These are phyloP conservation scores for Spinacia oleracea DNA, from an alignment of 179 eudicot species.

Conservation along the genomic window DNA sequence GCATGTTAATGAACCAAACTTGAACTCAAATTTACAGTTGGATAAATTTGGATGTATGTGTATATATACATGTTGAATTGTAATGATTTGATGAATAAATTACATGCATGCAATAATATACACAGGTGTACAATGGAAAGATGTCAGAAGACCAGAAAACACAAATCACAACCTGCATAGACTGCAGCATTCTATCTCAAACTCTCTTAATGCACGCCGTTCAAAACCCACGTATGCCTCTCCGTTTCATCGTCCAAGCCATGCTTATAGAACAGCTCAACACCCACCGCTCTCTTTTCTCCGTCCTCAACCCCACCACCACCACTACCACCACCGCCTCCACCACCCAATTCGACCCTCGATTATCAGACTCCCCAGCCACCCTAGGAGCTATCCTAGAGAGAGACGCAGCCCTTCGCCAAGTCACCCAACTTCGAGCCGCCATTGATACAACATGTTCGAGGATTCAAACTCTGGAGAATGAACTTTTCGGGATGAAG, in stretches of 20 bases:
- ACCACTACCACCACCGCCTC: neutral
- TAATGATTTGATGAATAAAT: too few relatives aligned
- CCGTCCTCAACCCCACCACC: slow-evolving; percentile 35
- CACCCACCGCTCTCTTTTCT: slow-evolving; percentile 70
- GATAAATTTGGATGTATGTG: too few relatives aligned
- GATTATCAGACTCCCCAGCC: slow-evolving; percentile 25
- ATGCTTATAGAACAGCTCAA: slow-evolving; percentile 87
- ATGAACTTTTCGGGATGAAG: slow-evolving; percentile 61
- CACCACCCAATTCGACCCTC: neutral
- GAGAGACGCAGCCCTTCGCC: slow-evolving; percentile 66
- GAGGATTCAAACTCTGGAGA: slow-evolving; percentile 58
- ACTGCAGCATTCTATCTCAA: slow-evolving; percentile 68
- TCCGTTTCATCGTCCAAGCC: slow-evolving; percentile 82
- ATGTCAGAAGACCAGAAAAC: slow-evolving; percentile 66
- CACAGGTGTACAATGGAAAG: slow-evolving; percentile 55
- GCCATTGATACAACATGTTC: slow-evolving; percentile 56
- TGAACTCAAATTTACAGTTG: too few relatives aligned
- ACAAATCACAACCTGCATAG: slow-evolving; percentile 69
- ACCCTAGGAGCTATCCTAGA: slow-evolving; percentile 76
- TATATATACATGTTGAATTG: too few relatives aligned
- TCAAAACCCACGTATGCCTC: slow-evolving; percentile 83
- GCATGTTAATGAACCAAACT: too few relatives aligned
- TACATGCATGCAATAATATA: neutral
- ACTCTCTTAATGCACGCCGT: slow-evolving; percentile 71
- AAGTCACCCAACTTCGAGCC: slow-evolving; percentile 52